Percentiles rank a stretch among this genome's conserved stretches.
These are phyloP conservation scores for Sarcomyxa edulis DNA, from an alignment of 768 basidiomycete species.

Conservation along the genomic window DNA sequence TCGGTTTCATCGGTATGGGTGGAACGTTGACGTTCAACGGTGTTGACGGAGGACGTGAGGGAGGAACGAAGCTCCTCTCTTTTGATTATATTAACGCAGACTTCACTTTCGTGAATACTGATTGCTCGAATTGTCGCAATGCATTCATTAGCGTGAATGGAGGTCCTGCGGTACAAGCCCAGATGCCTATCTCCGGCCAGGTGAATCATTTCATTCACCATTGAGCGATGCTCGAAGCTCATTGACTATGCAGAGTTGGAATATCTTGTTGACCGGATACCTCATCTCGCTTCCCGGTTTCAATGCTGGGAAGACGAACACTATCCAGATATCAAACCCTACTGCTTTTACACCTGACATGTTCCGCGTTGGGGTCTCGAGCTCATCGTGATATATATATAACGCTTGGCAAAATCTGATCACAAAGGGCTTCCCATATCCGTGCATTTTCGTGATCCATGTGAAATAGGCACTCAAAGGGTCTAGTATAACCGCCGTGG, in stretches of 20 bases:
- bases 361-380: conserved; percentile 33
- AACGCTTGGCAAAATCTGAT: too few relatives aligned
- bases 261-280: conserved; percentile 36
- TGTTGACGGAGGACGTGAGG: conserved; percentile 34
- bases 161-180: conserved; percentile 33
- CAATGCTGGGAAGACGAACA: conserved; percentile 38
- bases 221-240: not conserved
- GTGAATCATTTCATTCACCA: conserved; percentile 16
- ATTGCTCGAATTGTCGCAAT: conserved; percentile 44
- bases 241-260: conserved; percentile 32
- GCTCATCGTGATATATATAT: too few relatives aligned
- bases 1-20: conserved; percentile 36
- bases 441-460: too few relatives aligned
- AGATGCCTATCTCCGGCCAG: conserved; percentile 45
- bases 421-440: too few relatives aligned
- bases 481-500: too few relatives aligned
- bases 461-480: too few relatives aligned
- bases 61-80: conserved; percentile 37
- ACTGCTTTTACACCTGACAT: conserved; percentile 36
- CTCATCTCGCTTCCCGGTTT: conserved; percentile 37
- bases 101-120: conserved; percentile 34
- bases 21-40: conserved; percentile 36
- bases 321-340: conserved; percentile 38
- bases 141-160: conserved; percentile 43
- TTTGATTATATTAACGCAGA: conserved; percentile 47